These are phyloP conservation scores for Salix purpurea DNA, from an alignment of 345 rosid species.

Conservation along the genomic window DNA sequence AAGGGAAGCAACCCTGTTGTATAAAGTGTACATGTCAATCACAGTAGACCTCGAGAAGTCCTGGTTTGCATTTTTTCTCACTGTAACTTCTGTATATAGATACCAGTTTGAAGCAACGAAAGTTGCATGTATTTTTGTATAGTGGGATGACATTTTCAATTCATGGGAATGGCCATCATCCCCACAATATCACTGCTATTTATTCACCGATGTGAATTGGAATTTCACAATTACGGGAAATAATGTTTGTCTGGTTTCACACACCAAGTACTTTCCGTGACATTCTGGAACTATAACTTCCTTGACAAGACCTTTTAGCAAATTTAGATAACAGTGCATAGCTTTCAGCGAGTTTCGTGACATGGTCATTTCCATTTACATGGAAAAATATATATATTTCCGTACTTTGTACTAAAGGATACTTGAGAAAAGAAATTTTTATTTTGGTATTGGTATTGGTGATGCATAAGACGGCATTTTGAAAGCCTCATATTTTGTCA, in stretches of 20 bases:
- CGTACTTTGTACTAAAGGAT: no score
- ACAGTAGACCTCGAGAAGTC: not conserved
- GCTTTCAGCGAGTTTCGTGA: not conserved
- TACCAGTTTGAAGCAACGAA: not conserved
- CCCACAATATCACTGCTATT: not conserved
- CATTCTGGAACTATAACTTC: not conserved
- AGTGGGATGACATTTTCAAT: not conserved
- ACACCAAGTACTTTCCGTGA: not conserved
- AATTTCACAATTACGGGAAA: not conserved
- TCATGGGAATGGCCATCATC: not conserved
- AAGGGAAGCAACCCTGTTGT: constrained; percentile 1
- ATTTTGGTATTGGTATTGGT: no score
- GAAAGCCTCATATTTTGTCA: no score
- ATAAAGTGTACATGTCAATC: constrained; percentile 10
- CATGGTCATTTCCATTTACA: not conserved
- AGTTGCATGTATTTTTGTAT: not conserved
- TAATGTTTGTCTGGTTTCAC: no score
- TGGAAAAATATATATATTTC: not conserved
- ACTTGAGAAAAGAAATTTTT: no score
- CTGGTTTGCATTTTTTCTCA: not conserved
- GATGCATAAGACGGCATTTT: no score
- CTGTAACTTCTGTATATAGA: constrained; percentile 12
- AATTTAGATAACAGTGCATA: not conserved
- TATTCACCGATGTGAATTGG: not conserved
- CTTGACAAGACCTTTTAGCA: not conserved